Percentiles rank a stretch among this genome's conserved stretches.
Conservation (phyloP, 768 basidiomycete genomes). For the Hemileccinum impolitum region DNA sequence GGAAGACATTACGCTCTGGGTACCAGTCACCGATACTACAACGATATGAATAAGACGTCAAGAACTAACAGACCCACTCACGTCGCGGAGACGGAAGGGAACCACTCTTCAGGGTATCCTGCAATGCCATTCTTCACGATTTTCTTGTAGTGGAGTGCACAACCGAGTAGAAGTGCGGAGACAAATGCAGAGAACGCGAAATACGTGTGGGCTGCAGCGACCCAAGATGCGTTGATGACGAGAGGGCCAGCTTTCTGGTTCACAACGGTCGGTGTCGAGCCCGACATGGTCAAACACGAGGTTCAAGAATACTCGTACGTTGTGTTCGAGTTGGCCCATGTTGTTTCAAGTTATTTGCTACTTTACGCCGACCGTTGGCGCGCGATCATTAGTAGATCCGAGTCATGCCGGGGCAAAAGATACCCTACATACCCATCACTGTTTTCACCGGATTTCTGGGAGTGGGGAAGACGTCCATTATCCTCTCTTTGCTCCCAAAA, state of each 20-base stretch:
- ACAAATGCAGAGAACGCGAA: slow-evolving; percentile 65
- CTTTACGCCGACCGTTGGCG: too few species aligned
- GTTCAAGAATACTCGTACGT: neutral
- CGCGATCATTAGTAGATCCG: neutral
- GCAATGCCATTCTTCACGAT: slow-evolving; percentile 85
- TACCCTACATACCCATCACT: slow-evolving; percentile 69
- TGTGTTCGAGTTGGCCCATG: neutral
- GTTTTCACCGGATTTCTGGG: slow-evolving; percentile 95
- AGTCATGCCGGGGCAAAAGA: slow-evolving; percentile 13
- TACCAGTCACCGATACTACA: slow-evolving; percentile 87
- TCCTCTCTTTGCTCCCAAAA: slow-evolving; percentile 77
- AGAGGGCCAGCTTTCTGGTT: slow-evolving; percentile 13
- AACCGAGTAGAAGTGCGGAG: slow-evolving; percentile 60
- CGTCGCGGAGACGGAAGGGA: slow-evolving; percentile 87
- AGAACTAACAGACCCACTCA: slow-evolving; percentile 33
- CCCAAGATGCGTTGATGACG: slow-evolving; percentile 43
- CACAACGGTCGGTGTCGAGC: neutral
- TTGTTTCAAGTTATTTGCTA: slow-evolving; percentile 1
- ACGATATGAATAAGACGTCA: slow-evolving; percentile 1
- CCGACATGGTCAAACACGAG: slow-evolving; percentile 13
- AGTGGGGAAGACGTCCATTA: slow-evolving; percentile 76
- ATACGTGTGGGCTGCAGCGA: slow-evolving; percentile 63
- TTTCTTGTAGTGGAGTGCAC: slow-evolving; percentile 71
- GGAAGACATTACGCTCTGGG: slow-evolving; percentile 81
- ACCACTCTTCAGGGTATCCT: slow-evolving; percentile 85